Percentiles rank a stretch among this genome's conserved stretches.
Conservation (phyloP, 768 basidiomycete species). For the Suillus plorans region DNA sequence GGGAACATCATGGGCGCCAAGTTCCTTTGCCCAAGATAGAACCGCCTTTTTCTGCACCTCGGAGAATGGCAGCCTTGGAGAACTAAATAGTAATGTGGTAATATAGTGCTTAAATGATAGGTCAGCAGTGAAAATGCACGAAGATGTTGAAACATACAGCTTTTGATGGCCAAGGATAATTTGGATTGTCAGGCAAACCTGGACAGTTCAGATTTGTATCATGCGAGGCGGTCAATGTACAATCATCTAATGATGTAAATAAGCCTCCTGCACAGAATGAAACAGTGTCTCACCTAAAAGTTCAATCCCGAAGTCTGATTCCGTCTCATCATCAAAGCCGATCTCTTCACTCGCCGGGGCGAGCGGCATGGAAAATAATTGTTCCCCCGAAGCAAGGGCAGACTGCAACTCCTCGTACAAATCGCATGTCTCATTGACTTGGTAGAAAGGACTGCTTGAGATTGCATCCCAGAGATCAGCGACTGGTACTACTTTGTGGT, state of each 20-base stretch:
- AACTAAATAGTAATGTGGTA: constrained; percentile 33
- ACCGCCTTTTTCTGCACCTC: constrained; percentile 20
- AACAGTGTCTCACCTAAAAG: background rate
- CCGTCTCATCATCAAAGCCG: constrained; percentile 29
- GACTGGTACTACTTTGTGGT: background rate
- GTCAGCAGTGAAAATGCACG: background rate
- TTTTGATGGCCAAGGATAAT: constrained; percentile 10
- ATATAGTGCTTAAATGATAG: constrained; percentile 22
- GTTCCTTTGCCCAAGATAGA: too few species aligned
- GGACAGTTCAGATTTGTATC: background rate
- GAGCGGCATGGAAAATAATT: constrained; percentile 6
- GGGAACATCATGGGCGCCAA: too few species aligned
- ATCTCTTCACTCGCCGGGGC: constrained; percentile 1
- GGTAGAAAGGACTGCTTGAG: background rate
- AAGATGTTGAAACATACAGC: constrained; percentile 1
- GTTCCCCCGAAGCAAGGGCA: constrained; percentile 5
- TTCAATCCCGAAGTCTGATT: background rate
- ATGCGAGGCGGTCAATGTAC: background rate
- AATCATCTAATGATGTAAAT: background rate
- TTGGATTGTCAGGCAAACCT: constrained; percentile 31
- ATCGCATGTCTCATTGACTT: background rate
- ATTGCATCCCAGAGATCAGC: background rate
- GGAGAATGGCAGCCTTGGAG: constrained; percentile 30
- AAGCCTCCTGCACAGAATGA: background rate
- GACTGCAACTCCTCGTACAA: constrained; percentile 6